Base-by-base conservation (phyloP, 768 basidiomycete species). In the Rubroboletus satanas region DNA sequence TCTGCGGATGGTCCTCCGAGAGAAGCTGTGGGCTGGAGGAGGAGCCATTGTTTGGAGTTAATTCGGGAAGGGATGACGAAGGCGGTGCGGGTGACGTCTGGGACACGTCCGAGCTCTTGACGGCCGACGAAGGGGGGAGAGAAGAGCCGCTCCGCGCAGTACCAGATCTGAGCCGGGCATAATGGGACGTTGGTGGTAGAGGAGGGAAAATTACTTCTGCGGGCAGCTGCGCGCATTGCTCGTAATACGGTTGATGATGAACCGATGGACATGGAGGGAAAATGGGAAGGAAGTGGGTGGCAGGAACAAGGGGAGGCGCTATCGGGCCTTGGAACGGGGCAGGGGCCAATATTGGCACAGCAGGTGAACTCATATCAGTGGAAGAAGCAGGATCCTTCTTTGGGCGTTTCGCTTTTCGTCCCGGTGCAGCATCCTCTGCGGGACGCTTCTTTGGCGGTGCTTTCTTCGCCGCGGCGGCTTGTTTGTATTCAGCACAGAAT, bases 161-260 rank as follows among this genome's bases (percentile, higher is more conserved):
- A 14, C 57, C 55, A 26, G 68, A 65, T 18, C 65, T 57, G 5
- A 69, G 51, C 1, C 68, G 72, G 49, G 71, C 76, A 51, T 73
- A 75, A 31, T 72, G 73, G 17, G 77, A 75, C 4, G 76, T 73
- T 6, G 83, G 72, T 15, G 88, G 88, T 4, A 90, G 70, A 1
- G 87, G 85, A 47, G 88, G 88, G 68, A 90, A 90, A 33, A 90
- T 82, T 31, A 88, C 76, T 32, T 87, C 88, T 8, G 83, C 77
- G 6, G 84, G 77, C 5, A 78, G 63, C 49, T 80, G 79, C 15
- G 80, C 54, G 54, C 83, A 84, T 37, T 77, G 80, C 48, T 83
- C 81, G 64, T 88, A 88, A 66, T 90, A 90, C 0, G 87, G 82
- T 61, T 90, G 88, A 58, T 87, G 86, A 55, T 88, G 84, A 18